Evolutionary conservation across 108 stramenopile genomes (phyloP).

Genomic region (Nitzschia putrida): DNA sequence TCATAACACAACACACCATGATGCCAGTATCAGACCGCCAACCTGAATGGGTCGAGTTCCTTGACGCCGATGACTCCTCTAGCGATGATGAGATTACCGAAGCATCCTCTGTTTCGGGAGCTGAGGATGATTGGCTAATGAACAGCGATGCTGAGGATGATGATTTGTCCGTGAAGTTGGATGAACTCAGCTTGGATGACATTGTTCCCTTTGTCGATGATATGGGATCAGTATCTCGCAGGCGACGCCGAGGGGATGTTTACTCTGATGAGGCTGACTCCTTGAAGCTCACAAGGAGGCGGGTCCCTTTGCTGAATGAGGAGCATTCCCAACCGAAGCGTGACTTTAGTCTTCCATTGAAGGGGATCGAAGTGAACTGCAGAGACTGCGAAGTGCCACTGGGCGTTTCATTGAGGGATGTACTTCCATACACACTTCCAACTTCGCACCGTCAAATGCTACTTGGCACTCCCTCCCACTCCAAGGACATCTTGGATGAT

Average conservation of each 20-base stretch:
- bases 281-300: constrained; percentile 7
- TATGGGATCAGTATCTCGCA: background rate
- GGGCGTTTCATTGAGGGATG: constrained; percentile 10
- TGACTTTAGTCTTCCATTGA: background rate
- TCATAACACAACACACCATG: too few species aligned
- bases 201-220: too few species aligned
- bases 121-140: too few species aligned
- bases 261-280: constrained; percentile 12
- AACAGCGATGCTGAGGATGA: too few species aligned
- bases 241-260: constrained; percentile 1
- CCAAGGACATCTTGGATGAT: constrained; percentile 3
- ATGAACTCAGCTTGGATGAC: too few species aligned
- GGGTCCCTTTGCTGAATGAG: background rate
- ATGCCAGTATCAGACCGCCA: too few species aligned
- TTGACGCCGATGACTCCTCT: too few species aligned
- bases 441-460: background rate
- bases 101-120: too few species aligned
- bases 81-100: too few species aligned
- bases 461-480: background rate
- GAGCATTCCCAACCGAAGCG: background rate
- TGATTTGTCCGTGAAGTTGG: too few species aligned
- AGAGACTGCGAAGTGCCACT: constrained; percentile 12
- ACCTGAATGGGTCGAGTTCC: too few species aligned
- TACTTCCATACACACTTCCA: background rate
- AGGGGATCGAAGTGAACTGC: background rate